phyloP scores from a whole-genome alignment of 2,329 filamentous ascomycete genomes.

The Xylaria sp. region DNA sequence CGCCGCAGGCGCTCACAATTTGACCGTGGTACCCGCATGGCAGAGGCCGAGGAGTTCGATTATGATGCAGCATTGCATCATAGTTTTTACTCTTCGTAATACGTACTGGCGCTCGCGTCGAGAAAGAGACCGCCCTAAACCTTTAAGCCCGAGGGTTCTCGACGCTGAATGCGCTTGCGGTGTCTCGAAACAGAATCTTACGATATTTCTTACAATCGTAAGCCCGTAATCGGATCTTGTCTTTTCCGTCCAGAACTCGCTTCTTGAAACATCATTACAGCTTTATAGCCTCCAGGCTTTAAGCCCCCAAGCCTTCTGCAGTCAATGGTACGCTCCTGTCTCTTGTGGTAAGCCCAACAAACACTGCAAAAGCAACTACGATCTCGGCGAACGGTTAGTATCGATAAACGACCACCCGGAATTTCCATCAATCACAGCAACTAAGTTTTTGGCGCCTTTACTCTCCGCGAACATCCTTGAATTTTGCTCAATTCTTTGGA shows the following conservation, averaged over 20 bases:
- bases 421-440: slow-evolving; percentile 14
- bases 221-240: not conserved
- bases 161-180: slow-evolving; percentile 17
- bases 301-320: not conserved
- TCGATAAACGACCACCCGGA: not conserved
- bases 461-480: slow-evolving; percentile 16
- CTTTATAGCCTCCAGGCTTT: not conserved
- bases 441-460: slow-evolving; percentile 27
- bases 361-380: not conserved
- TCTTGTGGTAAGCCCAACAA: not conserved
- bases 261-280: not conserved
- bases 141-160: slow-evolving; percentile 20
- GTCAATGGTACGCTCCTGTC: not conserved
- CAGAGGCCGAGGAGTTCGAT: slow-evolving; percentile 72
- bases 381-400: not conserved
- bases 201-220: not conserved
- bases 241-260: not conserved
- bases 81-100: slow-evolving; percentile 51
- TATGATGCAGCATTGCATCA: slow-evolving; percentile 59
- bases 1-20: slow-evolving; percentile 81
- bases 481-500: slow-evolving; percentile 29
- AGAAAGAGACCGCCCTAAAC: slow-evolving; percentile 31
- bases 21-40: slow-evolving; percentile 81
- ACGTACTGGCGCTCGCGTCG: slow-evolving; percentile 14
- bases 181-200: slow-evolving; percentile 25